phyloP scores from a whole-genome alignment of 169 alveolate species.

The Pseudocohnilembus persalinus region DNA sequence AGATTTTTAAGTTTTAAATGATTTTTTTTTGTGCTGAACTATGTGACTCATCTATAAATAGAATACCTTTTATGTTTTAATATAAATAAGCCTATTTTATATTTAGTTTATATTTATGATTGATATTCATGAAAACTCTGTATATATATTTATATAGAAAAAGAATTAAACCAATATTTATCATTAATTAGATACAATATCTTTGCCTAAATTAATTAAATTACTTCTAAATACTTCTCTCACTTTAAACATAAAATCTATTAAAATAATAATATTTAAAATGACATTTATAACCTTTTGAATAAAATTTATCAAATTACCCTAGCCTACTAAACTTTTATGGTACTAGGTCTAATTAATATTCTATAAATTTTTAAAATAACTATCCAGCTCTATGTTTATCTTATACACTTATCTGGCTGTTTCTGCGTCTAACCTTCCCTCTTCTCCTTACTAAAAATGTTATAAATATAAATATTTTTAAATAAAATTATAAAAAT shows the following conservation, averaged over 20 bases:
- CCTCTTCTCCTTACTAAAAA: conserved; percentile 44
- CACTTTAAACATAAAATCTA: conserved; percentile 18
- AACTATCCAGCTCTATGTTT: conserved; percentile 6
- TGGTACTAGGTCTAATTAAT: conserved; percentile 11
- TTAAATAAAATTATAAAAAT: not conserved
- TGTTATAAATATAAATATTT: not conserved
- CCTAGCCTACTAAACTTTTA: conserved; percentile 7
- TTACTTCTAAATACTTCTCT: conserved; percentile 12
- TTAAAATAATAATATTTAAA: not conserved
- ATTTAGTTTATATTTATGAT: too few relatives aligned
- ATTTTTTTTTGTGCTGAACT: too few relatives aligned
- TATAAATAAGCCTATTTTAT: too few relatives aligned
- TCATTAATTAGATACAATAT: too few relatives aligned
- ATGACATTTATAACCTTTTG: not conserved
- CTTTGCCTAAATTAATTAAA: not conserved
- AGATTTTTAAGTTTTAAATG: too few relatives aligned
- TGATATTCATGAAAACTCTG: too few relatives aligned
- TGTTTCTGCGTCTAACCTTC: conserved; percentile 37
- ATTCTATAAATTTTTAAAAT: not conserved
- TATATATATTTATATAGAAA: too few relatives aligned
- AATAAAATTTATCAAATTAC: not conserved
- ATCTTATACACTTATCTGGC: conserved; percentile 27
- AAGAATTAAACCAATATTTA: too few relatives aligned
- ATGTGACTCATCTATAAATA: too few relatives aligned
- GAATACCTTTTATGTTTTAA: too few relatives aligned